These are phyloP conservation scores for Umbelopsis sp. DNA, from an alignment of 192 early-diverging fungal species.

Conservation along the genomic window DNA sequence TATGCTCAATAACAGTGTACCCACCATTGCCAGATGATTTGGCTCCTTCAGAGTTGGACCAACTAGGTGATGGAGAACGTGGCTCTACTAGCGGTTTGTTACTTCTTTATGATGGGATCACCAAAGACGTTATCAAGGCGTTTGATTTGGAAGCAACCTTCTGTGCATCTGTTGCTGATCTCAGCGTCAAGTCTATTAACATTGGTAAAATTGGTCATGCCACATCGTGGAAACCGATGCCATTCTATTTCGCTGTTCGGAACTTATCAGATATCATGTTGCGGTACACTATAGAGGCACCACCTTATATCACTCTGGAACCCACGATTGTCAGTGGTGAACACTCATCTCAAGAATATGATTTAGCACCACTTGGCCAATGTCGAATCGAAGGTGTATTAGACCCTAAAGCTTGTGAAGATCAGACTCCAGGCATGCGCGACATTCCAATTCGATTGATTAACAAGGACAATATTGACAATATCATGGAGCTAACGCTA, in stretches of 20 bases:
- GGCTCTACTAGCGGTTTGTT: constrained; percentile 59
- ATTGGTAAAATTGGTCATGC: constrained; percentile 79
- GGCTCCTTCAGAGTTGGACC: constrained; percentile 31
- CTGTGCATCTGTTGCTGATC: constrained; percentile 57
- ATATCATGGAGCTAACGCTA: constrained; percentile 54
- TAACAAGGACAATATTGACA: constrained; percentile 71
- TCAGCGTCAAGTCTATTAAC: constrained; percentile 58
- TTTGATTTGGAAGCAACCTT: constrained; percentile 63
- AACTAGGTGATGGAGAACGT: constrained; percentile 54
- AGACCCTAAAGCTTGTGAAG: constrained; percentile 61
- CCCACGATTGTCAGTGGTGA: constrained; percentile 44
- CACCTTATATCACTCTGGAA: constrained; percentile 35
- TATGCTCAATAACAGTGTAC: constrained; percentile 47
- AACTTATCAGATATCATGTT: constrained; percentile 70
- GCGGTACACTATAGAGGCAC: constrained; percentile 54
- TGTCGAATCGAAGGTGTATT: constrained; percentile 55
- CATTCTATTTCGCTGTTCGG: constrained; percentile 60
- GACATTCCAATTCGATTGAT: constrained; percentile 52
- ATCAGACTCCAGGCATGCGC: constrained; percentile 49
- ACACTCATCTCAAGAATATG: constrained; percentile 36
- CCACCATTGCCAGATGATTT: constrained; percentile 55
- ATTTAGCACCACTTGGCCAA: constrained; percentile 2
- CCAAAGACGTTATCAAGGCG: constrained; percentile 52
- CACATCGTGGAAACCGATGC: constrained; percentile 67
- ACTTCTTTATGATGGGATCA: constrained; percentile 56